Base-by-base conservation (phyloP, 2,329 filamentous ascomycete genomes). In the Colletotrichum brevisporum region DNA sequence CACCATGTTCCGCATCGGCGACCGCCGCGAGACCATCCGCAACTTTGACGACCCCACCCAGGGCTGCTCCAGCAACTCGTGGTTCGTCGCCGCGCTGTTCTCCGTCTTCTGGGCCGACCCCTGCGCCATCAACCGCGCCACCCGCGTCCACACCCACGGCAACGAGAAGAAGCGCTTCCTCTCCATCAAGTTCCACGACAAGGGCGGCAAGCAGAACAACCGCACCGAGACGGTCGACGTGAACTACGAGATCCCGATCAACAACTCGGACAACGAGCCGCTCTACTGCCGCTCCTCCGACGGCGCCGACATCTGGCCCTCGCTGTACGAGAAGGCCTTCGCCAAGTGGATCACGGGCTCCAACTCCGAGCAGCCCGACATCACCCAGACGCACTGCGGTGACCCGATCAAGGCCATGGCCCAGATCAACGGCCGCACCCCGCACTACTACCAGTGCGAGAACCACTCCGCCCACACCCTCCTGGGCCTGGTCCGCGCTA, bases 271-370 rank as follows among this genome's bases (percentile, higher is more conserved):
- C 76, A 79, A 80, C 72, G 75, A 79, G 74, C 80, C 80, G 26
- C 71, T 83, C 26, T 84, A 83, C 76, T 81, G 79, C 72, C 81
- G 78, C 69, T 79, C 82, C 15, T 79, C 76, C 68, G 79, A 82
- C 71, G 78, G 78, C 15, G 76, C 77, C 67, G 81, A 83, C 71
- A 78, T 83, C 68, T 84, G 82, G 83, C 82, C 83, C 2, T 75
- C 79, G 27, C 76, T 84, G 52, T 84, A 84, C 75, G 83, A 84
- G 77, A 84, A 84, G 78, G 83, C 82, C 15, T 84, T 84, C 65
- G 76, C 83, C 72, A 82, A 82, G 75, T 84, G 83, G 83, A 76
- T 83, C 71, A 78, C 75, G 12, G 70, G 71, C 21, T 68, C 68
- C 71, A 72, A 73, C 53, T 73, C 74, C 0, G 74, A 80, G 71